Evolutionary conservation across 1,284 basidiomycete species (phyloP), one percentile per base, ranked within the genome.

Genomic region (Puccinia triticina): DNA sequence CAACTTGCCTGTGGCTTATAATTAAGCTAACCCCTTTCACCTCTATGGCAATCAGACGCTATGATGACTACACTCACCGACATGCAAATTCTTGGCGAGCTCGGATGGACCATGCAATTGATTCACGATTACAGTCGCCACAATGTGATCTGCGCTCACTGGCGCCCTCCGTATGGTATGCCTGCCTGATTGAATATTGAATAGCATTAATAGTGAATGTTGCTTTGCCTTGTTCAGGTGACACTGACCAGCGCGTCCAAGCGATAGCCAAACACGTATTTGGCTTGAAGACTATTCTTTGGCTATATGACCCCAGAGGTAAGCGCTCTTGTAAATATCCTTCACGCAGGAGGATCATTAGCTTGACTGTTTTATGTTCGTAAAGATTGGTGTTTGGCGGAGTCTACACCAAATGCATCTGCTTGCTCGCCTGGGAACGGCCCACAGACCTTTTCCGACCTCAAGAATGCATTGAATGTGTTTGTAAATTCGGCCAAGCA

Each of bases 61-160:
- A 92, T 91, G 88, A 93, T 77, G 91, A 93, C 94, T 8, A 91
- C 92, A 1, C 89, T 92, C 83, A 89, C 88, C 76, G 93, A 94
- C 86, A 85, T 89, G 76, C 88, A 92, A 83, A 87, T 95, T 73
- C 84, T 95, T 57, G 93, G 90, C 32, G 91, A 95, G 89, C 88
- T 95, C 83, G 94, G 92, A 7, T 95, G 92, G 91, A 92, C 93
- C 0, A 91, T 93, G 89, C 89, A 92, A 87, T 88, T 95, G 84
- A 93, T 96, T 84, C 91, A 92, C 85, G 92, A 94, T 86, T 91
- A 18, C 12, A 77, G 48, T 46, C 14, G 23, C 21, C 43, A 61
- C 37, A 76, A 59, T 7, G 32, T 29, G 23, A 26, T 77, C n/a
- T 50, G 37, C 40, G 43, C 29, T 40, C 64, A 77, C n/a, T 77